phyloP scores from a whole-genome alignment of 768 basidiomycete genomes.

The Collybia sordida region DNA sequence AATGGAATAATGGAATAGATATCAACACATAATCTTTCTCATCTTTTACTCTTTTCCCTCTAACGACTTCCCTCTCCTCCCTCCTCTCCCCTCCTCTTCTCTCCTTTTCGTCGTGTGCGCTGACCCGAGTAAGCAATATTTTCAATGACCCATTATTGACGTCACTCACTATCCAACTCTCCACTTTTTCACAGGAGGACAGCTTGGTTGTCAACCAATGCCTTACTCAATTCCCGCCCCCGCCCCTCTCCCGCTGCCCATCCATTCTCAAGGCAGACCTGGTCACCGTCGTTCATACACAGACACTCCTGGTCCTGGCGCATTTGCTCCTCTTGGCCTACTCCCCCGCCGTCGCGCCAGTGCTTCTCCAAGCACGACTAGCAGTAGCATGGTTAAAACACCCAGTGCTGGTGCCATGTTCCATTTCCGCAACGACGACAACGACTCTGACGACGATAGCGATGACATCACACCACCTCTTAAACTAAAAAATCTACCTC shows the following conservation, averaged over 20 bases:
- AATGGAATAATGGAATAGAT: too few species aligned
- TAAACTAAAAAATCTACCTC: neutral
- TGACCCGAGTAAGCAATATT: too few species aligned
- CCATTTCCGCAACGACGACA: constrained; percentile 36
- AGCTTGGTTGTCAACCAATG: constrained; percentile 16
- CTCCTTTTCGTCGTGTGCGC: too few species aligned
- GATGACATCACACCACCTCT: neutral
- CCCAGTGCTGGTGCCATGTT: constrained; percentile 25
- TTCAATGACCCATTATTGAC: too few species aligned
- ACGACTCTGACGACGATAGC: constrained; percentile 16
- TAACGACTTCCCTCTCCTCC: too few species aligned
- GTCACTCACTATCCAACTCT: too few species aligned
- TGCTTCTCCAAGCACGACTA: too few species aligned
- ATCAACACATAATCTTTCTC: too few species aligned
- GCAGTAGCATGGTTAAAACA: too few species aligned
- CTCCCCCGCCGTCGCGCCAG: constrained; percentile 35
- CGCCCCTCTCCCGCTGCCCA: constrained; percentile 17
- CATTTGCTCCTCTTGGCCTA: constrained; percentile 45
- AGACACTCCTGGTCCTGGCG: constrained; percentile 42
- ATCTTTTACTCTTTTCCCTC: too few species aligned
- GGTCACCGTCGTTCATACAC: constrained; percentile 38
- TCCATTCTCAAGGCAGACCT: constrained; percentile 27
- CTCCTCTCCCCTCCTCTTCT: too few species aligned
- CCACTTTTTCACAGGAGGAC: too few species aligned
- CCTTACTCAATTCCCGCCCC: constrained; percentile 28